Evolutionary conservation across 176 grass and related monocot genomes (phyloP).

Genomic region (Melocanna baccifera): DNA sequence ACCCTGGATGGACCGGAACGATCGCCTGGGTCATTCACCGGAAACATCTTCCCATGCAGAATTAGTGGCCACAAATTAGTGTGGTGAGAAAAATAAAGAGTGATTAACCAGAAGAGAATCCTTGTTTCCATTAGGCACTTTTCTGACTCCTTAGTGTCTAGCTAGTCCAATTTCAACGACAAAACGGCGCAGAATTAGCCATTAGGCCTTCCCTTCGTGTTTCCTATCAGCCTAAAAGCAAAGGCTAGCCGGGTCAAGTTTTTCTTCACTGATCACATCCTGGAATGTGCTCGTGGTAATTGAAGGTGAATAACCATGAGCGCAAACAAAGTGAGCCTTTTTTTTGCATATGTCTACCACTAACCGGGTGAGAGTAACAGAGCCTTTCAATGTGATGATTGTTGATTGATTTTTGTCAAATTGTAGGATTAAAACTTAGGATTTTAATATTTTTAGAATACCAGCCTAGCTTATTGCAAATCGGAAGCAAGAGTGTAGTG

Average conservation of each 20-base stretch:
- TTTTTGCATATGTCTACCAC: not conserved
- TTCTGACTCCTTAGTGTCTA: not conserved
- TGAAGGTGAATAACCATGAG: not conserved
- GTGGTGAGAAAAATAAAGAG: not conserved
- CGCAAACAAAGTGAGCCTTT: not conserved
- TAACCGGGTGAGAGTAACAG: too few species aligned
- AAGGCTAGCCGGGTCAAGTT: constrained; percentile 15
- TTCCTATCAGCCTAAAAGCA: constrained; percentile 18
- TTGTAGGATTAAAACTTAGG: too few species aligned
- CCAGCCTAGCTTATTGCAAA: too few species aligned
- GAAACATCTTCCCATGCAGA: not conserved
- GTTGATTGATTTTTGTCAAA: too few species aligned
- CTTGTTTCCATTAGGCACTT: not conserved
- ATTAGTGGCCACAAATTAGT: not conserved
- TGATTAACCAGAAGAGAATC: constrained; percentile 6
- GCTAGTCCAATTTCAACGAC: constrained; percentile 23
- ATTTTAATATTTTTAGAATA: too few species aligned
- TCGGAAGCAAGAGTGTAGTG: too few species aligned
- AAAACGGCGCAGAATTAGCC: constrained; percentile 1
- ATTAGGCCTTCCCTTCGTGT: not conserved
- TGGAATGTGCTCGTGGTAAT: constrained; percentile 20
- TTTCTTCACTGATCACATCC: not conserved
- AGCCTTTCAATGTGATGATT: too few species aligned
- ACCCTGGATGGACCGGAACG: not conserved
- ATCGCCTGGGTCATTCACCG: not conserved